phyloP scores from a whole-genome alignment of 1,284 basidiomycete genomes.

The Rugosomyces carneus region DNA sequence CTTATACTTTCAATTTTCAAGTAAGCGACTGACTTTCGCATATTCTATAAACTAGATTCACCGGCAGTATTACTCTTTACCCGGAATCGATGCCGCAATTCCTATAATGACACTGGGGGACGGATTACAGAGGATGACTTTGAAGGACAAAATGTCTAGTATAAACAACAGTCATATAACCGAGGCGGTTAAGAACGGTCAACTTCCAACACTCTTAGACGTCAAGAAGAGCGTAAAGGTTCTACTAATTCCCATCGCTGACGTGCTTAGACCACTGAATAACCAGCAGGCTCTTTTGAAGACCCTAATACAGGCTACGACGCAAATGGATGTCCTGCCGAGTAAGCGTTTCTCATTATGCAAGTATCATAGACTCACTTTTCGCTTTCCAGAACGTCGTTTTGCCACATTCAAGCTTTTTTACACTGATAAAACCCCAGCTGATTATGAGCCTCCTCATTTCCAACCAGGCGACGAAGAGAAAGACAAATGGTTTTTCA shows the following conservation, averaged over 20 bases:
- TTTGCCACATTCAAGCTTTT: constrained; percentile 81
- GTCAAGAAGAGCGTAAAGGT: constrained; percentile 73
- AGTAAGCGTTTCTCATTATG: constrained; percentile 35
- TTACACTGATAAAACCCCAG: constrained; percentile 69
- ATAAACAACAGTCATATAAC: constrained; percentile 48
- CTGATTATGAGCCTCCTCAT: constrained; percentile 71
- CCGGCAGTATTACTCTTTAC: constrained; percentile 51
- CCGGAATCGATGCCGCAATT: constrained; percentile 47
- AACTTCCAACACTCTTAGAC: constrained; percentile 59
- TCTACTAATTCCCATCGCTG: constrained; percentile 5
- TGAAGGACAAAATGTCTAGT: constrained; percentile 26
- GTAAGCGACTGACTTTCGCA: constrained; percentile 30
- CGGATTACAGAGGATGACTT: constrained; percentile 43
- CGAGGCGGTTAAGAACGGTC: constrained; percentile 49
- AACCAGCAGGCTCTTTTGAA: constrained; percentile 54
- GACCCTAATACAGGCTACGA: constrained; percentile 67
- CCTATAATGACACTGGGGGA: constrained; percentile 68
- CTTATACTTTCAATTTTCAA: constrained; percentile 78
- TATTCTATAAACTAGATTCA: constrained; percentile 3
- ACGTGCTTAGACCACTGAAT: background rate
- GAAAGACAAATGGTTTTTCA: constrained; percentile 70
- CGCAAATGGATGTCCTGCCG: constrained; percentile 71
- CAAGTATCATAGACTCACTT: constrained; percentile 1
- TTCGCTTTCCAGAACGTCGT: constrained; percentile 48
- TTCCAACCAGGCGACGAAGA: constrained; percentile 63